Conservation (phyloP, 2,329 filamentous ascomycete genomes). For the Aurifilum marmelostoma region DNA sequence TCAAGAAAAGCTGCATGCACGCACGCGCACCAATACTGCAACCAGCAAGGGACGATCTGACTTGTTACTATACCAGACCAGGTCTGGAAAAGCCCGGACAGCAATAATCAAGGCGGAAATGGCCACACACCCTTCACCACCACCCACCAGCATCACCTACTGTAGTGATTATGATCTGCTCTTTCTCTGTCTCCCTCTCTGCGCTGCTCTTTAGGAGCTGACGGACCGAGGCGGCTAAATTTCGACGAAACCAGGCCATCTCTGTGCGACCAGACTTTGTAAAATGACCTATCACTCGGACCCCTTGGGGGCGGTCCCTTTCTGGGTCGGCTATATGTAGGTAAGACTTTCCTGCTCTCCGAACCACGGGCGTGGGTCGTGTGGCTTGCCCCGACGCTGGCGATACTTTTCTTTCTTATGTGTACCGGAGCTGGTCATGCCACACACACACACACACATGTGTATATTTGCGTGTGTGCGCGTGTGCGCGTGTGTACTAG, state of each 20-base stretch:
- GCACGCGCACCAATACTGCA: neutral
- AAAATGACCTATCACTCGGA: neutral
- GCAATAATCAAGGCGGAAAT: neutral
- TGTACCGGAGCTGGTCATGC: neutral
- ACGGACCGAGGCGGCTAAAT: constrained; percentile 11
- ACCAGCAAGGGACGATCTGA: neutral
- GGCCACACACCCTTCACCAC: neutral
- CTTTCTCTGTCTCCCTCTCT: neutral
- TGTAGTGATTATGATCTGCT: too few relatives aligned
- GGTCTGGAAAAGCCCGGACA: neutral
- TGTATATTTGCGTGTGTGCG: too few relatives aligned
- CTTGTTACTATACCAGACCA: neutral
- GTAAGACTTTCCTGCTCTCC: neutral
- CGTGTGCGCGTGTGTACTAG: neutral
- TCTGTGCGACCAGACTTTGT: neutral
- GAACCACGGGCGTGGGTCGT: neutral
- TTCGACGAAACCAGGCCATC: neutral
- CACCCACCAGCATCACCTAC: neutral
- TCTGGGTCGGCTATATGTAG: neutral
- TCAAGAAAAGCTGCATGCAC: neutral
- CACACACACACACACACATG: neutral
- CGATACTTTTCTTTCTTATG: neutral
- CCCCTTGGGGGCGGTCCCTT: too few relatives aligned
- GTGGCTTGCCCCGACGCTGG: neutral
- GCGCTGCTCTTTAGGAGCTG: neutral